phyloP scores from a whole-genome alignment of 2,329 filamentous ascomycete species.

The Verticillium zaregamsianum region DNA sequence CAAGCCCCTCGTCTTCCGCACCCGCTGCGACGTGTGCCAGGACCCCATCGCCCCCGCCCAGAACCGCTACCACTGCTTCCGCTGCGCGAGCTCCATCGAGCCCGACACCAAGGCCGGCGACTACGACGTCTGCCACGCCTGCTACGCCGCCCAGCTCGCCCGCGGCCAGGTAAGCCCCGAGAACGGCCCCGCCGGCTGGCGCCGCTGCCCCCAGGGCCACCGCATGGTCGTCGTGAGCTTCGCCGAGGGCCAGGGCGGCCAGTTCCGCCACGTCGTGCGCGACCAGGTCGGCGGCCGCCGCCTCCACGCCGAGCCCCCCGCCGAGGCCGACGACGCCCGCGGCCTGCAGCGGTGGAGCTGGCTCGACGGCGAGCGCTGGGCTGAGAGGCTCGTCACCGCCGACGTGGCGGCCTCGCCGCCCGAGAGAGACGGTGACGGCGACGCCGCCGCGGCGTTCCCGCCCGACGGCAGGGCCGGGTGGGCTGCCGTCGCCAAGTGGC shows the following conservation, averaged over 20 bases:
- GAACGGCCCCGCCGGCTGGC: conserved; percentile 78
- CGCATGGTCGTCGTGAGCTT: conserved; percentile 81
- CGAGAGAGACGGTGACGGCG: conserved; percentile 18
- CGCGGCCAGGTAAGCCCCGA: conserved; percentile 64
- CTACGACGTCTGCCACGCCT: conserved; percentile 78
- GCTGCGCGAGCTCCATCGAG: conserved; percentile 55
- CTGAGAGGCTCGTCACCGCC: conserved; percentile 43
- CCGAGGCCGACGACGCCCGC: conserved; percentile 43
- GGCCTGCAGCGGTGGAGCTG: conserved; percentile 49
- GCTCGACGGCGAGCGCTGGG: conserved; percentile 33
- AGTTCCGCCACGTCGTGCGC: conserved; percentile 61
- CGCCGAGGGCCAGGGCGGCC: conserved; percentile 61
- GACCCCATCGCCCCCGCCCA: conserved; percentile 66
- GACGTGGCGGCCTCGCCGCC: conserved; percentile 45
- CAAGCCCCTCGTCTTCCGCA: conserved; percentile 66
- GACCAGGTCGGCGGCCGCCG: conserved; percentile 76
- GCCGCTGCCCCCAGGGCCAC: conserved; percentile 72
- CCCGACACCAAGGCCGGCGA: conserved; percentile 58
- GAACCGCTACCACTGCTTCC: conserved; percentile 74
- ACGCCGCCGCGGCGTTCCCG: conserved; percentile 49
- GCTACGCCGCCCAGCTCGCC: conserved; percentile 66
- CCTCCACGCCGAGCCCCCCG: conserved; percentile 56
- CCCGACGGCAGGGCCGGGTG: conserved; percentile 71
- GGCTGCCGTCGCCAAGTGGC: conserved; percentile 63
- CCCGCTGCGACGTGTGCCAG: conserved; percentile 74